Evolutionary conservation across 1,139 yeast genomes (phyloP).

Genomic region (Scheffersomyces lignicola): DNA sequence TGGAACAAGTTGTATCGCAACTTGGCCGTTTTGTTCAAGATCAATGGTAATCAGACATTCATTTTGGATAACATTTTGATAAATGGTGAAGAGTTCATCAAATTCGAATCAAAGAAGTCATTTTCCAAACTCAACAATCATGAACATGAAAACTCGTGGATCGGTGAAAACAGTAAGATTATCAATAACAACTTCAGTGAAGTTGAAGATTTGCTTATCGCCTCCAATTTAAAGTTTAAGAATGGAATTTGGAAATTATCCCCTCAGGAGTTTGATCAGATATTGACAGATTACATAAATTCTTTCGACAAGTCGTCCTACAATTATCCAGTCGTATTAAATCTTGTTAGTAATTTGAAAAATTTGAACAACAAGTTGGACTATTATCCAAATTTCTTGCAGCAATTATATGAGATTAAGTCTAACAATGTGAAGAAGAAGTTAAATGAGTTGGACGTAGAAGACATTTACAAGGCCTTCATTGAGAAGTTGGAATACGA

Average conservation of each 20-base stretch:
- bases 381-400: conserved; percentile 23
- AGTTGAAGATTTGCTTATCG: conserved; percentile 14
- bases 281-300: conserved; percentile 12
- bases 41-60: conserved; percentile 32
- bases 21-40: conserved; percentile 30
- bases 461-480: conserved; percentile 19
- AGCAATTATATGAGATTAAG: conserved; percentile 18
- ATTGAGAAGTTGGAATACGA: conserved; percentile 20
- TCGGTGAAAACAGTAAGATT: conserved; percentile 16
- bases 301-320: conserved; percentile 9
- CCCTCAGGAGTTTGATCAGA: conserved; percentile 14
- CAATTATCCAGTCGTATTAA: conserved; percentile 14
- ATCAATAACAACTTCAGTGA: conserved; percentile 14
- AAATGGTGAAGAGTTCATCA: conserved; percentile 27
- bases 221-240: conserved; percentile 13
- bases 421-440: conserved; percentile 9
- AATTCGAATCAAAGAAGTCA: conserved; percentile 22
- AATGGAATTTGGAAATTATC: conserved; percentile 16
- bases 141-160: conserved; percentile 11
- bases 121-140: conserved; percentile 8
- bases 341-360: conserved; percentile 16
- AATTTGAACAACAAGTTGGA: conserved; percentile 19
- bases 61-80: conserved; percentile 37
- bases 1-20: conserved; percentile 33
- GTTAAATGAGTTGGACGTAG: conserved; percentile 14